Evolutionary conservation across 306 rosid genomes (phyloP), one percentile per base, ranked within the genome.

Genomic region (Dalbergia cochinchinensis): DNA sequence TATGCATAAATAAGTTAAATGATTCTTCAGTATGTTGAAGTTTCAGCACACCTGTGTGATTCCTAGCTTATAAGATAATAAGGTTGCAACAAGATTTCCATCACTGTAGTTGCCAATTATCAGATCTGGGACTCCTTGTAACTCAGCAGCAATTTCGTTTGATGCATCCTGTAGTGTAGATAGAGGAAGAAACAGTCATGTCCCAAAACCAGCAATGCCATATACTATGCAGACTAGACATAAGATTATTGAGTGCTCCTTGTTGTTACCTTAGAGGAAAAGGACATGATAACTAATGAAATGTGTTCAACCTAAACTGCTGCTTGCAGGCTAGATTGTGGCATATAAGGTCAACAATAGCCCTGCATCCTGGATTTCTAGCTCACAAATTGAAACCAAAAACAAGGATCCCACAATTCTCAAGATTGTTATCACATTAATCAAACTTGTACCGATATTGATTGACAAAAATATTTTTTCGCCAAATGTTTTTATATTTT

Each of bases 11-110:
- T 16, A 9, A 61, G 66, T 73, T 11, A 45, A 42, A 19, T 74
- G 57, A 50, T 18, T 51, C 31, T 8, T 26, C 2, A 44, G 15
- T 39, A 54, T 71, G 50, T 73, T 44, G 54, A 63, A 69, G 63
- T 35, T 11, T 18, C 59, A 75, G 5, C 54, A 22, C 61, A 90
- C 97, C 93, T 81, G 86, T 34, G 86, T 77, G 69, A 87, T 74
- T 73, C 90, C 90, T 12, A 83, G 80, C 65, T 74, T 78, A 59
- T 69, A 57, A 41, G 90, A 78, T 65, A 83, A 84, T 66, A 87
- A 71, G 67, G 87, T 71, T 48, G 90, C 87, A 73, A 87, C 86
- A 65, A 87, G 87, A 81, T 87, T 87, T 73, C 86, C 85, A 83
- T 83, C 82, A 65, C 90, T 87, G 67, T 83, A 83, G 84, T 83